Base-by-base conservation (phyloP, 2,329 filamentous ascomycete species). In the Teratosphaeria gauchensis region DNA sequence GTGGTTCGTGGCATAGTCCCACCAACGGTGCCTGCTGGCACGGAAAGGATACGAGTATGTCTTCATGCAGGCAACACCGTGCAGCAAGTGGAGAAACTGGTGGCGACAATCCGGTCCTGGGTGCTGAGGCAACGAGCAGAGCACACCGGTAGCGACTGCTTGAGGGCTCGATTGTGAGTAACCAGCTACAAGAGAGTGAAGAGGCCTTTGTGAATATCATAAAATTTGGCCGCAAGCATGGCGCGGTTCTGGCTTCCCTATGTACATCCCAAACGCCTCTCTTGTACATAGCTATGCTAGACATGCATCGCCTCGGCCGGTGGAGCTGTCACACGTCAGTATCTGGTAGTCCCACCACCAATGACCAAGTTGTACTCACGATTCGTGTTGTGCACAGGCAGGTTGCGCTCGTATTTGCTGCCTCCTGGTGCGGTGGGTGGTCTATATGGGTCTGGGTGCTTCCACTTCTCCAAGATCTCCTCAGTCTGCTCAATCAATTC, bases 381-480 rank as follows among this genome's bases (percentile, higher is more conserved):
- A 63, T 90, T 87, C 59, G 95, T 79, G 66, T 87, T 85, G 35
- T 87, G 91, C 59, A 84, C 82, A 35, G 90, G 89, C 57, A 97
- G 74, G 75, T 99, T 99, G 73, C 94, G 84, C 78, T 97, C 94
- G 76, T 88, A 97, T 82, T 97, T 97, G 64, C 90, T 96, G 66
- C 92, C 94, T 82, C 94, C 94, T 11, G 94, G 94, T 46, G 94
- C 92, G 51, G 90, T 95, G 14, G 94, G 94, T 64, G 87, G 84
- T 66, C 84, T 80, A 74, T 96, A 97, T 33, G 94, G 92, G 74
- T 99, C 94, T 3, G 94, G 94, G 72, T 99, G 94, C 78, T 97
- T 97, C 92, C 92, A 99, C 75, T 87, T 89, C 70, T 94, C 85
- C 63, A 99, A 78, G 60, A 96, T 73, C 66, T 87, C 87, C 75